These are phyloP conservation scores for Acacia crassicarpa DNA, from an alignment of 306 rosid genomes.

Conservation along the genomic window DNA sequence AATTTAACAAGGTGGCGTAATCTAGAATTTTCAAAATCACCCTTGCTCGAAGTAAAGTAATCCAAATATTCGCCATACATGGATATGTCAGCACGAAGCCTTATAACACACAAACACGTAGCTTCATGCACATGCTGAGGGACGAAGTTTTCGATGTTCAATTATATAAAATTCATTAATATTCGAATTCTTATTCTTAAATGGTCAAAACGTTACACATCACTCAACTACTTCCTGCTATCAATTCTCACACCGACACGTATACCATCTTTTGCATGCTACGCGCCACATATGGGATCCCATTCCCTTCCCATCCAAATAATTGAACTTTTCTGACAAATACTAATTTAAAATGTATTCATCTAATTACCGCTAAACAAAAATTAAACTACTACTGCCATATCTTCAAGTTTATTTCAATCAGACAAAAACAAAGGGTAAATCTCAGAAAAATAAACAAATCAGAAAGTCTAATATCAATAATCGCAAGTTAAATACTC, in stretches of 20 bases:
- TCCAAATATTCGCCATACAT: slow-evolving; percentile 9
- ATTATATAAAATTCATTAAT: neutral
- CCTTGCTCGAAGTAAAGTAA: neutral
- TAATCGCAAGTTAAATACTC: too few species aligned
- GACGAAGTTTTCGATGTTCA: neutral
- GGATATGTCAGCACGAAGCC: neutral
- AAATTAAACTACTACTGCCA: neutral
- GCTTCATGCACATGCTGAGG: neutral
- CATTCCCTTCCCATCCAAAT: neutral
- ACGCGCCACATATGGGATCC: slow-evolving; percentile 33
- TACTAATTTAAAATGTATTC: neutral
- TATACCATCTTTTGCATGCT: slow-evolving; percentile 85
- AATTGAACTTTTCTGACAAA: neutral
- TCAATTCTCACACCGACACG: slow-evolving; percentile 57
- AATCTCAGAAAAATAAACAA: too few species aligned
- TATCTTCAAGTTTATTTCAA: neutral
- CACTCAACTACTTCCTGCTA: slow-evolving; percentile 1
- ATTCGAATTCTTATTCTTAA: neutral
- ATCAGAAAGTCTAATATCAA: too few species aligned
- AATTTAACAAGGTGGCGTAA: neutral
- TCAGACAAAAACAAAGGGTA: too few species aligned
- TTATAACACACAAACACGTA: neutral
- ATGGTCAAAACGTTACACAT: neutral
- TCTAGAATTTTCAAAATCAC: slow-evolving; percentile 4
- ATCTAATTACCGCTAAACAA: neutral